Evolutionary conservation across 495 filamentous ascomycete genomes (phyloP).

Genomic region (Opeltia flavorubescens): DNA sequence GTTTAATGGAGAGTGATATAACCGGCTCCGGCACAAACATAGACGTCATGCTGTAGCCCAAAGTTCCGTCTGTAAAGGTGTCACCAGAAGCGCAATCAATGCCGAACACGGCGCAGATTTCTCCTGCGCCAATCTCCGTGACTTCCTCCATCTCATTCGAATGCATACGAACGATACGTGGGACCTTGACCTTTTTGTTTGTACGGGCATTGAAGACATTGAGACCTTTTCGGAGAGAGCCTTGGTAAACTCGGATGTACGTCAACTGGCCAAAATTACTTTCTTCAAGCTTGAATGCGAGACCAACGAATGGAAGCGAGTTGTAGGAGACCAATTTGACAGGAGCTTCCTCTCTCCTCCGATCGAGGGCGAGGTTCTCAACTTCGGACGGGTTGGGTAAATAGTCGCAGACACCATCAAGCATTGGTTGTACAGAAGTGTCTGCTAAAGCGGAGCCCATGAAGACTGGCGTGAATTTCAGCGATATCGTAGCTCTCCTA

Average conservation of each 20-base stretch:
- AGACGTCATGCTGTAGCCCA: constrained; percentile 94
- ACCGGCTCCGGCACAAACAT: constrained; percentile 99
- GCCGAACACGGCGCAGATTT: constrained; percentile 97
- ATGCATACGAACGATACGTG: constrained; percentile 98
- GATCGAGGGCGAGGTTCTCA: constrained; percentile 79
- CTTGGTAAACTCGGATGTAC: constrained; percentile 98
- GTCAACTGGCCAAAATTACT: constrained; percentile 97
- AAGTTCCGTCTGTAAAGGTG: constrained; percentile 86
- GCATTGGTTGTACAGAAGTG: constrained; percentile 91
- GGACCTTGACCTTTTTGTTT: constrained; percentile 92
- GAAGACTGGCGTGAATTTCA: constrained; percentile 91
- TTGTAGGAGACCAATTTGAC: constrained; percentile 87
- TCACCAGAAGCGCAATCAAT: constrained; percentile 97
- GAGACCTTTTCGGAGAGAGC: constrained; percentile 70
- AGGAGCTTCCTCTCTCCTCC: constrained; percentile 56
- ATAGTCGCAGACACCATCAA: constrained; percentile 93
- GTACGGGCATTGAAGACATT: constrained; percentile 88
- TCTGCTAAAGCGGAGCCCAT: constrained; percentile 94
- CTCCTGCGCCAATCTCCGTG: constrained; percentile 77
- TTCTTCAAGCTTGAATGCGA: constrained; percentile 98
- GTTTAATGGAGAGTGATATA: constrained; percentile 93
- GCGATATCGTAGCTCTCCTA: constrained; percentile 67
- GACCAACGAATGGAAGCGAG: constrained; percentile 80
- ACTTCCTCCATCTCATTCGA: constrained; percentile 99
- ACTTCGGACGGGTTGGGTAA: constrained; percentile 89